Evolutionary conservation across 257 asterid genomes (phyloP).

Genomic region (Jacaranda copaia): DNA sequence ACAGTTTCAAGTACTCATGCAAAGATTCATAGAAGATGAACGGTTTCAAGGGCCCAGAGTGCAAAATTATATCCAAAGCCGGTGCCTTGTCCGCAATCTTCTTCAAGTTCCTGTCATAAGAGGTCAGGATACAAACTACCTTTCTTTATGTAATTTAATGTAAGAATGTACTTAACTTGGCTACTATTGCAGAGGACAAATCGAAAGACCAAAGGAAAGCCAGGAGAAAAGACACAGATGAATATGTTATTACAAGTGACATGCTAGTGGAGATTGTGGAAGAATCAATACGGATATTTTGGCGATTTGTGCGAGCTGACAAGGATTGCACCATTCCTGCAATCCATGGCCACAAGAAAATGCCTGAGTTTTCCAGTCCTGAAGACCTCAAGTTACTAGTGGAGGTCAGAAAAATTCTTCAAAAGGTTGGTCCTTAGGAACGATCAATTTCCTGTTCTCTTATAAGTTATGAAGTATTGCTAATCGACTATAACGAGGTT

Average conservation of each 20-base stretch:
- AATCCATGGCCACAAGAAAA: constrained; percentile 48
- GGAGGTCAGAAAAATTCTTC: constrained; percentile 65
- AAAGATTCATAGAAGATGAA: constrained; percentile 86
- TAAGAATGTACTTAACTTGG: not conserved
- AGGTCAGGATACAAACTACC: constrained; percentile 48
- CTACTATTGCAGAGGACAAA: constrained; percentile 64
- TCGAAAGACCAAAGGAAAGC: constrained; percentile 55
- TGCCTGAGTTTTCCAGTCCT: constrained; percentile 51
- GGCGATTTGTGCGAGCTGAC: constrained; percentile 86
- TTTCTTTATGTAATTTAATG: too few species aligned
- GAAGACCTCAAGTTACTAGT: constrained; percentile 60
- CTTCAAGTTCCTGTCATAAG: constrained; percentile 89
- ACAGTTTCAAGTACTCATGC: constrained; percentile 88
- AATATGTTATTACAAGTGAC: constrained; percentile 67
- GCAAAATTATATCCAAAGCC: constrained; percentile 61
- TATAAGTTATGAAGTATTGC: not conserved
- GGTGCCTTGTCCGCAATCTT: constrained; percentile 77
- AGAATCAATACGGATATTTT: constrained; percentile 88
- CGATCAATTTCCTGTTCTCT: not conserved
- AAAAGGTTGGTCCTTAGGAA: constrained; percentile 54
- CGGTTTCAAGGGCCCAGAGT: constrained; percentile 82
- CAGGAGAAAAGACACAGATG: constrained; percentile 47
- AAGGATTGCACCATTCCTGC: constrained; percentile 56
- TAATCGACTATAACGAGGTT: not conserved
- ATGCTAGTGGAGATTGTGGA: constrained; percentile 84